phyloP scores from a whole-genome alignment of 495 filamentous ascomycete species.

The Neurospora sp. region DNA sequence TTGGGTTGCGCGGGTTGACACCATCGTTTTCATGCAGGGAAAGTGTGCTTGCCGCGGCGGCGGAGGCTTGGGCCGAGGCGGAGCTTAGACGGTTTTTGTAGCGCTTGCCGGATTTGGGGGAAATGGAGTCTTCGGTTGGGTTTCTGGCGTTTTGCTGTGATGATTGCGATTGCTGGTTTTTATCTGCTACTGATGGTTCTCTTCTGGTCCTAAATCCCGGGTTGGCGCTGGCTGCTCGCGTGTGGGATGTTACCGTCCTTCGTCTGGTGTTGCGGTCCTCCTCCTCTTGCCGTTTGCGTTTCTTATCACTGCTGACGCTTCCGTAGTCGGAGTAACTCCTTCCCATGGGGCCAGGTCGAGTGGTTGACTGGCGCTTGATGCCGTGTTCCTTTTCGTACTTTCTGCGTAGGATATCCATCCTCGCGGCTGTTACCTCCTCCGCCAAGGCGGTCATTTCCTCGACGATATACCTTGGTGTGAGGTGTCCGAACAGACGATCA shows the following conservation, averaged over 20 bases:
- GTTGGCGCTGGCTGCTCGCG: not conserved
- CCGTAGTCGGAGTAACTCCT: conserved; percentile 3
- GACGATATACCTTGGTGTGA: conserved; percentile 71
- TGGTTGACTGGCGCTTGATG: not conserved
- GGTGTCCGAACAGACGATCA: conserved; percentile 73
- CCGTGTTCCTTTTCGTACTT: conserved; percentile 7
- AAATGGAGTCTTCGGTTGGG: conserved; percentile 22
- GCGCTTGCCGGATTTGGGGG: conserved; percentile 17
- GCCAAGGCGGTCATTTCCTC: conserved; percentile 68
- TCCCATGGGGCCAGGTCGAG: not conserved
- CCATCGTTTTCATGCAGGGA: not conserved
- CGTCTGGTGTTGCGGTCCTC: conserved; percentile 1
- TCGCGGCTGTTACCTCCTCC: conserved; percentile 43
- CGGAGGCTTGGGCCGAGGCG: not conserved
- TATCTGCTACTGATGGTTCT: not conserved
- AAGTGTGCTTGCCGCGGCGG: not conserved
- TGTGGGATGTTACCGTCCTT: conserved; percentile 5
- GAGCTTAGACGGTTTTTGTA: not conserved
- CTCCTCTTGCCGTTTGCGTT: conserved; percentile 28
- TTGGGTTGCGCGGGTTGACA: not conserved
- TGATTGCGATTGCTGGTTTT: not conserved
- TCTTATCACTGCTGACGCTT: conserved; percentile 27
- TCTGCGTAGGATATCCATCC: conserved; percentile 12
- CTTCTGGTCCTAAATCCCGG: not conserved
- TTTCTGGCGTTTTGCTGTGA: not conserved